Conservation (phyloP, 225 moss, liverwort and hornwort species). For the Physcomitrium patens region DNA sequence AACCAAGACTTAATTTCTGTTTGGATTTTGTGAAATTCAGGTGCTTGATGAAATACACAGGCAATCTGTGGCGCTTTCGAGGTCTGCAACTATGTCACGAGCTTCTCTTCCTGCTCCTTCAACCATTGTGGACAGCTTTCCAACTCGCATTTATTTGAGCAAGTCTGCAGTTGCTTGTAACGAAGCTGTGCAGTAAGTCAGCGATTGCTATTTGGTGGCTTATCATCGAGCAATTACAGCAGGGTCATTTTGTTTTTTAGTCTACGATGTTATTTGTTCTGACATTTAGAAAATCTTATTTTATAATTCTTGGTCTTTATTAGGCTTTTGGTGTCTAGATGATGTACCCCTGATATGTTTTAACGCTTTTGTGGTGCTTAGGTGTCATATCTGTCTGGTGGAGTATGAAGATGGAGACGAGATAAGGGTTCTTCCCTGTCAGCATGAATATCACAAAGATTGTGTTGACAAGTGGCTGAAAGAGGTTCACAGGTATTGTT, state of each 20-base stretch:
- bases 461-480: conserved; percentile 94
- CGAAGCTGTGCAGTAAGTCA: conserved; percentile 75
- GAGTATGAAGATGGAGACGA: conserved; percentile 94
- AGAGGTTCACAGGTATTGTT: conserved; percentile 78
- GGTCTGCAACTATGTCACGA: conserved; percentile 72
- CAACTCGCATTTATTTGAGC: conserved; percentile 69
- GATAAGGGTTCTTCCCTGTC: conserved; percentile 82
- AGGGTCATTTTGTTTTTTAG: background rate
- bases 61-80: conserved; percentile 86
- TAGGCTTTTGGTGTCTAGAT: conserved; percentile 3
- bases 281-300: no score
- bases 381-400: conserved; percentile 90
- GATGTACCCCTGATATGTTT: background rate
- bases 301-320: background rate
- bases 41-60: conserved; percentile 94
- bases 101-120: conserved; percentile 83
- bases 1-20: conserved; percentile 16
- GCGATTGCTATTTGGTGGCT: background rate
- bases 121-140: conserved; percentile 81
- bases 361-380: conserved; percentile 31
- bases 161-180: conserved; percentile 50
- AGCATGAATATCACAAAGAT: conserved; percentile 86
- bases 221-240: background rate
- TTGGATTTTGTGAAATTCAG: conserved; percentile 39
- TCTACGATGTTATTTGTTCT: no score